These are phyloP conservation scores for Saccharomycopsis capsularis DNA, from an alignment of 805 yeast species.

Conservation along the genomic window DNA sequence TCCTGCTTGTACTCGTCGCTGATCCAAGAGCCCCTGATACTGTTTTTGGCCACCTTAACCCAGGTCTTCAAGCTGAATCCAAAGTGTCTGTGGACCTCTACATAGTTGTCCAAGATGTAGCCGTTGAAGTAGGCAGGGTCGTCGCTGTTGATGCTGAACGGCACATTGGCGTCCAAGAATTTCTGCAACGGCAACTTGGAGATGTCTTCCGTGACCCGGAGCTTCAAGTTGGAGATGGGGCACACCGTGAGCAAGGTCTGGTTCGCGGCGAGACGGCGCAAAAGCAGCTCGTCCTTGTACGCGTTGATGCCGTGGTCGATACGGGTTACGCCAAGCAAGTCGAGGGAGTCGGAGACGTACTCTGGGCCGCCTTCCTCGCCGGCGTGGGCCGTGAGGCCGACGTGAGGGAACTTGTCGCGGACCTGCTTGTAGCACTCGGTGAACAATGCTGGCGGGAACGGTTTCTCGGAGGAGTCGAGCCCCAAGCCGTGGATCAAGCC, in stretches of 20 bases:
- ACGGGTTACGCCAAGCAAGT: conserved; percentile 54
- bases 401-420: conserved; percentile 41
- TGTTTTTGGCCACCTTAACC: conserved; percentile 56
- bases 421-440: conserved; percentile 52
- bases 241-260: conserved; percentile 62
- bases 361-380: conserved; percentile 84
- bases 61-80: conserved; percentile 55
- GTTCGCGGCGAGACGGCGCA: conserved; percentile 49
- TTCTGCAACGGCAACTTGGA: conserved; percentile 57
- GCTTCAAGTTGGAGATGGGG: conserved; percentile 69
- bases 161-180: conserved; percentile 55
- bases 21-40: conserved; percentile 71
- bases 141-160: conserved; percentile 71
- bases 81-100: conserved; percentile 57
- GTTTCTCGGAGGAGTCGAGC: conserved; percentile 72
- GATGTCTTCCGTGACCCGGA: conserved; percentile 66
- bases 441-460: conserved; percentile 69
- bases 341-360: conserved; percentile 54
- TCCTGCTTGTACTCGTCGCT: conserved; percentile 46
- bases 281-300: conserved; percentile 43
- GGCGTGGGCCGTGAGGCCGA: conserved; percentile 75
- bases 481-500: conserved; percentile 71
- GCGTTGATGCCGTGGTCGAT: conserved; percentile 79
- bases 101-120: conserved; percentile 71
- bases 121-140: conserved; percentile 85